These are phyloP conservation scores for Dendryphion nanum DNA, from an alignment of 2,329 filamentous ascomycete species.

Conservation along the genomic window DNA sequence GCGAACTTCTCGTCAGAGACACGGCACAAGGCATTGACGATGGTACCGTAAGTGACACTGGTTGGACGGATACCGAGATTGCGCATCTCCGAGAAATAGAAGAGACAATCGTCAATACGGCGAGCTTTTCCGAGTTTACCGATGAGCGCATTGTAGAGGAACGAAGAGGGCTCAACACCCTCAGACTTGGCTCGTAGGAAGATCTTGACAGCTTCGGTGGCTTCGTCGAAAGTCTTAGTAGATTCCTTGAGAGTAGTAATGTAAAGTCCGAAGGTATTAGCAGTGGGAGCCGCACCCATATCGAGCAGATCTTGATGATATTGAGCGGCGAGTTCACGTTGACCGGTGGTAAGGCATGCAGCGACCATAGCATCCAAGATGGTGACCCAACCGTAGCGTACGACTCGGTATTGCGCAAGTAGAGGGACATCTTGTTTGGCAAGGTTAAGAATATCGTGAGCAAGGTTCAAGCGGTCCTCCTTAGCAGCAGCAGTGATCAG, in stretches of 20 bases:
- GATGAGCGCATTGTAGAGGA: constrained; percentile 97
- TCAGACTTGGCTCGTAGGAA: constrained; percentile 92
- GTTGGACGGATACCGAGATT: constrained; percentile 89
- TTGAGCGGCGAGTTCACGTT: constrained; percentile 76
- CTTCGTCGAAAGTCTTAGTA: constrained; percentile 96
- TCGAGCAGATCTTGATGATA: constrained; percentile 90
- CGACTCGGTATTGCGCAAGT: constrained; percentile 77
- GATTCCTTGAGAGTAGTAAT: constrained; percentile 99
- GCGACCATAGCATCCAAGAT: constrained; percentile 97
- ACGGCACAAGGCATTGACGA: constrained; percentile 95
- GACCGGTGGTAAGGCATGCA: constrained; percentile 79
- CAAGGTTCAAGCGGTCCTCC: constrained; percentile 75
- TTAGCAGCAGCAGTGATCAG: constrained; percentile 87
- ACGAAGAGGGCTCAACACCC: constrained; percentile 92
- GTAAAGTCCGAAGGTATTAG: constrained; percentile 97
- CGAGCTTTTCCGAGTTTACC: constrained; percentile 97
- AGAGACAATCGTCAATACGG: constrained; percentile 95
- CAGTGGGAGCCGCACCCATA: constrained; percentile 87
- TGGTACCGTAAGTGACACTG: constrained; percentile 95
- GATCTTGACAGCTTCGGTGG: constrained; percentile 94
- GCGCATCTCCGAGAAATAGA: constrained; percentile 98
- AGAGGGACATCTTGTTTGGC: constrained; percentile 86
- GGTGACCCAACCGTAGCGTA: constrained; percentile 93
- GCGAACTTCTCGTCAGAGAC: constrained; percentile 98
- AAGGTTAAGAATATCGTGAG: constrained; percentile 84